These are phyloP conservation scores for Hypoxylon crocopeplum DNA, from an alignment of 495 filamentous ascomycete genomes.

Conservation along the genomic window DNA sequence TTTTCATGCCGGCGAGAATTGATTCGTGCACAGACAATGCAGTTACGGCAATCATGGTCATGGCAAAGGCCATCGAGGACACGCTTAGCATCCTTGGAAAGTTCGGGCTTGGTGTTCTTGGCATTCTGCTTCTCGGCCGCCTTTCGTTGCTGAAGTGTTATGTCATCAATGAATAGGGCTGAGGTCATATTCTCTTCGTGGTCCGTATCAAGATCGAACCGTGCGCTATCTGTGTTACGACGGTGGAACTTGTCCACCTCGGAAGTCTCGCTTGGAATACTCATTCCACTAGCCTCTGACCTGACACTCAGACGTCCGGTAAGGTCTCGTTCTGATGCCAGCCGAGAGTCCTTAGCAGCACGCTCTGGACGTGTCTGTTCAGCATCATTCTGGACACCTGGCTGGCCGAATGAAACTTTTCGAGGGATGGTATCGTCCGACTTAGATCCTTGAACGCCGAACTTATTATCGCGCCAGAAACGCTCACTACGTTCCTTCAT, in stretches of 20 bases:
- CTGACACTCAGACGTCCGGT: constrained; percentile 53
- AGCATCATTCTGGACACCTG: background rate
- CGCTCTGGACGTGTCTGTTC: constrained; percentile 22
- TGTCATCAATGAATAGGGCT: constrained; percentile 67
- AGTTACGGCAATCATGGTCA: constrained; percentile 72
- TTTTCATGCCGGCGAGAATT: constrained; percentile 45
- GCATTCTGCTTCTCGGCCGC: constrained; percentile 28
- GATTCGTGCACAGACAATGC: constrained; percentile 73
- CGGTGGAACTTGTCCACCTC: constrained; percentile 36
- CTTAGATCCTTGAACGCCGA: constrained; percentile 21
- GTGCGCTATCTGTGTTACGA: constrained; percentile 43
- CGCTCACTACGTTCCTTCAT: too few species aligned
- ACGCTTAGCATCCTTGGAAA: constrained; percentile 58
- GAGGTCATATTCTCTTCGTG: constrained; percentile 74
- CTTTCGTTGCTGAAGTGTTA: constrained; percentile 50
- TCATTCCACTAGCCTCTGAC: constrained; percentile 46
- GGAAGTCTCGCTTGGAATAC: constrained; percentile 37
- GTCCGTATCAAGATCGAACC: constrained; percentile 30
- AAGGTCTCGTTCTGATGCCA: constrained; percentile 20
- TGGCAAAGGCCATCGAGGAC: constrained; percentile 63
- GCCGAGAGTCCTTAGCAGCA: constrained; percentile 5
- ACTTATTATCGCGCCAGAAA: too few species aligned
- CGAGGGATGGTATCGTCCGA: constrained; percentile 18
- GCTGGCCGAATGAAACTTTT: constrained; percentile 32
- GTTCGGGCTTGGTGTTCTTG: constrained; percentile 45